These are phyloP conservation scores for Sporothrix pallida DNA, from an alignment of 2,329 filamentous ascomycete genomes.

Conservation along the genomic window DNA sequence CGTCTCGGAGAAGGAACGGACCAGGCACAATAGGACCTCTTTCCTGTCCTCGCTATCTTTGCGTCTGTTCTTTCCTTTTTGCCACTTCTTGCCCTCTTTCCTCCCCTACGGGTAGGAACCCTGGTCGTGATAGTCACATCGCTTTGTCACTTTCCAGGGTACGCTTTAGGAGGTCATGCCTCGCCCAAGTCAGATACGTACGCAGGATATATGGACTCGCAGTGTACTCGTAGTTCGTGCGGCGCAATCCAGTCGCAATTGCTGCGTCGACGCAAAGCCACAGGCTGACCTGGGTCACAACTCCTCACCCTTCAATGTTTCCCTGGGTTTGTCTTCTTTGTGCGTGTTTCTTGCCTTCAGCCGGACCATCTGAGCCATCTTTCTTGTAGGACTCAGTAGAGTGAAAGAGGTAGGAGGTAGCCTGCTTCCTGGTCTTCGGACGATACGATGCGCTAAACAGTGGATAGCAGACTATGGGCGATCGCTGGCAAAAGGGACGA, in stretches of 20 bases:
- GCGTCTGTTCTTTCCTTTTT: not conserved
- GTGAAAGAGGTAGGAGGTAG: conserved; percentile 8
- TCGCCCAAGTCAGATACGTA: not conserved
- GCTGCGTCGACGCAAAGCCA: conserved; percentile 11
- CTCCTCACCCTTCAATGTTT: not conserved
- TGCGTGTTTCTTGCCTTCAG: conserved; percentile 26
- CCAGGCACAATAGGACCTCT: not conserved
- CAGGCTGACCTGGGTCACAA: not conserved
- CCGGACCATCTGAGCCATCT: not conserved
- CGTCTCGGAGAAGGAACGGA: not conserved
- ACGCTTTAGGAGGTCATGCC: conserved; percentile 20
- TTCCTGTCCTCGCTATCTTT: not conserved
- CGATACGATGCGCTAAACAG: conserved; percentile 7
- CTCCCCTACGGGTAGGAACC: not conserved
- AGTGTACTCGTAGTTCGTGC: not conserved
- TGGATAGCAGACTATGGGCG: not conserved
- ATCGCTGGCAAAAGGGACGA: conserved; percentile 2
- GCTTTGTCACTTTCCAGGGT: conserved; percentile 15
- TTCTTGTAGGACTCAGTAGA: not conserved
- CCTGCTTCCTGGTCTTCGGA: conserved; percentile 23
- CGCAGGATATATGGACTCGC: not conserved
- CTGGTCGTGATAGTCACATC: conserved; percentile 1
- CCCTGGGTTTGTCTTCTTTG: conserved; percentile 1
- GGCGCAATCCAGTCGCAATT: conserved; percentile 5
- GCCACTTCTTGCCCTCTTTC: not conserved